A percentile compares a stretch with the other conserved stretches of the same genome.
Conservation (phyloP, 2,329 filamentous ascomycete genomes). For the Chrysosporium keratinophilum region DNA sequence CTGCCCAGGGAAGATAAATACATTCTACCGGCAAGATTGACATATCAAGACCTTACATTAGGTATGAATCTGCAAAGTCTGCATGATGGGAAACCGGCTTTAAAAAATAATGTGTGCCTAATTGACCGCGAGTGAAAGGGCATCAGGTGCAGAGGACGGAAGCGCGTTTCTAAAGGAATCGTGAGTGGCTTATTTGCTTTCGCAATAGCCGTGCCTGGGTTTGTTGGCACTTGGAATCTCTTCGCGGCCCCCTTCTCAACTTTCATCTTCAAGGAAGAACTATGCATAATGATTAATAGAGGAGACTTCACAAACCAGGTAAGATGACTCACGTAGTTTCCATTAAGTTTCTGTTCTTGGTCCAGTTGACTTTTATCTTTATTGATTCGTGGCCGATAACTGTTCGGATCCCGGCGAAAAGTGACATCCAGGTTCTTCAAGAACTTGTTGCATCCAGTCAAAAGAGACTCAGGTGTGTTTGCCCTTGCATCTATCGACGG, state of each 20-base stretch:
- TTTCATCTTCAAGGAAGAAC: constrained; percentile 93
- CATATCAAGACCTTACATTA: no score
- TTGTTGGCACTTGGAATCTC: not conserved
- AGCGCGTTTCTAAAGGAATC: not conserved
- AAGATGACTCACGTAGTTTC: constrained; percentile 67
- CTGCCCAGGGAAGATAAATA: no score
- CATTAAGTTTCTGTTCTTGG: constrained; percentile 87
- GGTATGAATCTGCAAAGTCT: no score
- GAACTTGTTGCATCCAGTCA: constrained; percentile 94
- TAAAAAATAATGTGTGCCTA: no score
- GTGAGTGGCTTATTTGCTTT: no score
- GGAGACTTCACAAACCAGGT: not conserved
- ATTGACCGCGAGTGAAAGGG: no score
- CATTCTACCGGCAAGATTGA: no score
- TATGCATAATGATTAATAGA: constrained; percentile 26
- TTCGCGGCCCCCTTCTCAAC: constrained; percentile 49
- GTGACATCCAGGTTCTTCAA: constrained; percentile 94
- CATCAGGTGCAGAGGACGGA: no score
- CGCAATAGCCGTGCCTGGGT: not conserved
- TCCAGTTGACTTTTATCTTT: constrained; percentile 92
- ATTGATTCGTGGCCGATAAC: constrained; percentile 96
- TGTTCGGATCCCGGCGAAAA: constrained; percentile 94
- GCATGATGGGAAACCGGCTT: no score
- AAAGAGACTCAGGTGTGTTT: constrained; percentile 78
- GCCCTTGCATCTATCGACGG: constrained; percentile 81